Evolutionary conservation across 1,284 basidiomycete species (phyloP), one percentile per base, ranked within the genome.

Genomic region (Ustilago xerochloae): DNA sequence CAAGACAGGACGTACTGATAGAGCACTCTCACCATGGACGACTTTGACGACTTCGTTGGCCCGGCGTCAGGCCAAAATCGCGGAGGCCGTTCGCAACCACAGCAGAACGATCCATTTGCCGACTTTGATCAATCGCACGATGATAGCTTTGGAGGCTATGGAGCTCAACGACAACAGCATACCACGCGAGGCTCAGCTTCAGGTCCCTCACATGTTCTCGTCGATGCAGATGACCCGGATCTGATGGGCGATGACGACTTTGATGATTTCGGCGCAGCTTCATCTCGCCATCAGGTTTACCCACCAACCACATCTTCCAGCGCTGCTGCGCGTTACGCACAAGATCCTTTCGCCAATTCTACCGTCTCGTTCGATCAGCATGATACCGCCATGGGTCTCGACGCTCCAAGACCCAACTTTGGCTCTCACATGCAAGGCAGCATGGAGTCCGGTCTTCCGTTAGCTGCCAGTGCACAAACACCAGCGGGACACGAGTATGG

Each of bases 161-260:
- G 60, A 38, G 45, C 63, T 22, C 51, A 46, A 13, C 26, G 18
- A 39, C 26, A 38, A 15, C 39, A 46, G 20, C 41, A 32, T 22
- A 29, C 16, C 22, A 22, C 43, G 5, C 36, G 16, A 33, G 28
- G 35, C 10, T 41, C 58, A 22, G 55, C 59, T 18, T 52, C 49
- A 0, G 64, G 61, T 15, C 71, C 73, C 7, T 67, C 73, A 6
- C 82, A 84, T 49, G 79, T 84, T 1, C 73, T 84, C 15, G 75
- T 80, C 39, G 80, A 80, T 48, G 73, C 78, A 2, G 77, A 80
- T 28, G 81, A 83, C 30, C 62, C 77, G 0, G 82, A 84, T 54
- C 63, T 83, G 29, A 71, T 83, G 46, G 81, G 78, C 30, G 81
- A 72, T 32, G 75, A 74, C 38, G 62, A 77, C 47, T 72, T 65